A percentile compares a stretch with the other conserved stretches of the same genome.
Conservation (phyloP, 1,284 basidiomycete genomes). For the Stereum hirsutum region DNA sequence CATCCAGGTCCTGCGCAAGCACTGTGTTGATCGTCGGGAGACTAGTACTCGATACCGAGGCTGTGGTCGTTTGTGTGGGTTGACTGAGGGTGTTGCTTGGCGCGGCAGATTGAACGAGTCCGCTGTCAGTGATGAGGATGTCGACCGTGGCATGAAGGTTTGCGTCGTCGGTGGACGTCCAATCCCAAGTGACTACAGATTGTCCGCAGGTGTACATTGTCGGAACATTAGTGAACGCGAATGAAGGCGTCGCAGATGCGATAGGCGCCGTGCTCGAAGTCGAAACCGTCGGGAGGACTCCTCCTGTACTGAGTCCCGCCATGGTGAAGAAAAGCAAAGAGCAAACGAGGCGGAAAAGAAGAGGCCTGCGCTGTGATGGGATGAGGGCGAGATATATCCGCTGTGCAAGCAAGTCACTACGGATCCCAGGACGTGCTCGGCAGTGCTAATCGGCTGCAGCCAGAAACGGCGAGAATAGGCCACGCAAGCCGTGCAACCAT, state of each 20-base stretch:
- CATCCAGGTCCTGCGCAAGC: too few species aligned
- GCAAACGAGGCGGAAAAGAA: background rate
- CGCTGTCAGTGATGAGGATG: slow-evolving; percentile 12
- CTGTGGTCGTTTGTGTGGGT: slow-evolving; percentile 4
- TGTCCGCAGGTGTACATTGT: slow-evolving; percentile 13
- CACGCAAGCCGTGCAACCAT: too few species aligned
- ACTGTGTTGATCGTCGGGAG: slow-evolving; percentile 5
- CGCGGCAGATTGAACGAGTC: slow-evolving; percentile 3
- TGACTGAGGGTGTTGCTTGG: background rate
- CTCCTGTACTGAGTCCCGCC: background rate
- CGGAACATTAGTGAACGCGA: slow-evolving; percentile 8
- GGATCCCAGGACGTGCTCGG: too few species aligned
- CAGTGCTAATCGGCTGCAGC: too few species aligned
- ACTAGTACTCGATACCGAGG: slow-evolving; percentile 2
- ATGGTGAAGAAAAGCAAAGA: background rate
- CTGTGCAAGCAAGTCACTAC: too few species aligned
- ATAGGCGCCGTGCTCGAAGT: background rate
- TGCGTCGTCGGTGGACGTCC: slow-evolving; percentile 3
- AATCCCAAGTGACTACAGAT: slow-evolving; percentile 13
- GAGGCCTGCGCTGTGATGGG: too few species aligned
- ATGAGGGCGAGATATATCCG: too few species aligned
- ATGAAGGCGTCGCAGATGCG: slow-evolving; percentile 2
- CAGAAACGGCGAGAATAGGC: too few species aligned
- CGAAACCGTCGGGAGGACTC: background rate
- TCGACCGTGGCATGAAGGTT: background rate